A percentile compares a stretch with the other conserved stretches of the same genome.
Conservation (phyloP, 1,139 yeast species). For the Geotrichum klebahnii region DNA sequence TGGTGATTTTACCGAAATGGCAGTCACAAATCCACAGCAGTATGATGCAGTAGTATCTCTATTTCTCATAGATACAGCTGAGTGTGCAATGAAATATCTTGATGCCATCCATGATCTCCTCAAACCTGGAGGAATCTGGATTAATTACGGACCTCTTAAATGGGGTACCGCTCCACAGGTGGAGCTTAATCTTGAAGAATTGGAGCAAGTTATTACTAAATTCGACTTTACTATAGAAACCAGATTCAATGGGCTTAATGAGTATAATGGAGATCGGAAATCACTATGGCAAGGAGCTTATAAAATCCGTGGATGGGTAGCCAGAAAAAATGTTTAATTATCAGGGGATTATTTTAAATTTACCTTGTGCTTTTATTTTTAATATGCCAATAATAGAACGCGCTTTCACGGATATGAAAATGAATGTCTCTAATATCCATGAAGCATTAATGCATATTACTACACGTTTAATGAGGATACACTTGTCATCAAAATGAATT, state of each 20-base stretch:
- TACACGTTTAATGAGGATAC: too few relatives aligned
- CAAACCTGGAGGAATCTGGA: conserved; percentile 61
- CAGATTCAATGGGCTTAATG: conserved; percentile 33
- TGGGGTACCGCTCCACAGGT: conserved; percentile 83
- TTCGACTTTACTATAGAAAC: conserved; percentile 64
- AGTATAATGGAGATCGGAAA: conserved; percentile 34
- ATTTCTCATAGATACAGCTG: conserved; percentile 84
- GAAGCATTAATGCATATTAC: too few relatives aligned
- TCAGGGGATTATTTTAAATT: too few relatives aligned
- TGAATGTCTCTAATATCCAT: too few relatives aligned
- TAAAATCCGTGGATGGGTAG: conserved; percentile 33
- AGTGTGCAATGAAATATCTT: conserved; percentile 67
- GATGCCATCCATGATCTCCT: conserved; percentile 52
- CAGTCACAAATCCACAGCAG: conserved; percentile 6
- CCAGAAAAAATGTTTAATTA: too few relatives aligned
- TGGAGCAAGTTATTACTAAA: conserved; percentile 46
- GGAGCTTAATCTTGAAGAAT: conserved; percentile 65
- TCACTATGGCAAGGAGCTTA: conserved; percentile 34
- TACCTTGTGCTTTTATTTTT: too few relatives aligned
- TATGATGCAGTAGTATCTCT: conserved; percentile 54
- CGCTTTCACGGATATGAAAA: too few relatives aligned
- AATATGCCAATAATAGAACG: too few relatives aligned
- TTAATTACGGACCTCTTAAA: conserved; percentile 80
- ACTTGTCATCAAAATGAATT: too few relatives aligned
- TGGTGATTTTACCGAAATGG: conserved; percentile 57